These are phyloP conservation scores for Starmerella vaccinii DNA, from an alignment of 805 yeast genomes.

Conservation along the genomic window DNA sequence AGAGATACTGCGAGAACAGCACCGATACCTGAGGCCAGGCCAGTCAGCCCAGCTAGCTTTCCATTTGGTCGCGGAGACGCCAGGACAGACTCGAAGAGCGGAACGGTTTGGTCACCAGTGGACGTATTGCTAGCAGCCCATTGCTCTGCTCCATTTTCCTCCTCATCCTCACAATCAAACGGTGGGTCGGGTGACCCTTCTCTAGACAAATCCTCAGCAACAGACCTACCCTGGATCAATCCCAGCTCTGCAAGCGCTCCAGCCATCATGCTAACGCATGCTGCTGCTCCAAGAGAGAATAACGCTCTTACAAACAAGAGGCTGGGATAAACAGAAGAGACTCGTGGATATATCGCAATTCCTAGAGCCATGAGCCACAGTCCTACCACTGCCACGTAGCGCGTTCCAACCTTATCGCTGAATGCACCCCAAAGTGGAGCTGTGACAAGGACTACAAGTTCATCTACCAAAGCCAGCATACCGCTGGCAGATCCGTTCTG, in stretches of 20 bases:
- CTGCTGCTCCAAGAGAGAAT: slow-evolving; percentile 52
- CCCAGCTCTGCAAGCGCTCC: slow-evolving; percentile 45
- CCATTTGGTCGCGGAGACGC: slow-evolving; percentile 37
- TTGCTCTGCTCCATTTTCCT: neutral
- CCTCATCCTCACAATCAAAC: neutral
- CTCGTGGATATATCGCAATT: slow-evolving; percentile 42
- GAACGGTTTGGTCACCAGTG: slow-evolving; percentile 13
- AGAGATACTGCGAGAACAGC: slow-evolving; percentile 56
- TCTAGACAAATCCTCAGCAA: neutral
- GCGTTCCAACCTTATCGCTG: slow-evolving; percentile 53
- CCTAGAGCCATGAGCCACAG: slow-evolving; percentile 40
- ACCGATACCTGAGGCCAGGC: slow-evolving; percentile 28
- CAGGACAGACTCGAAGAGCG: slow-evolving; percentile 12
- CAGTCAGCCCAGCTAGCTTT: slow-evolving; percentile 49
- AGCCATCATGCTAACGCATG: slow-evolving; percentile 47
- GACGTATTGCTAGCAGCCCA: neutral
- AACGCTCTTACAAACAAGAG: slow-evolving; percentile 43
- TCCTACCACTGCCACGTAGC: slow-evolving; percentile 42
- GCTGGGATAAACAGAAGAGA: slow-evolving; percentile 39
- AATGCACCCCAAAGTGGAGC: slow-evolving; percentile 58
- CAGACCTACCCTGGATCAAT: neutral
- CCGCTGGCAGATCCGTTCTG: slow-evolving; percentile 40
- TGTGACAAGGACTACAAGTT: slow-evolving; percentile 41
- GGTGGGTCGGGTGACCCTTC: neutral
- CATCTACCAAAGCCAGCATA: slow-evolving; percentile 48